A percentile compares a stretch with the other conserved stretches of the same genome.
Evolutionary conservation across 768 basidiomycete species (phyloP).

Genomic region (Tylopilus plumbeoviolaceoides): DNA sequence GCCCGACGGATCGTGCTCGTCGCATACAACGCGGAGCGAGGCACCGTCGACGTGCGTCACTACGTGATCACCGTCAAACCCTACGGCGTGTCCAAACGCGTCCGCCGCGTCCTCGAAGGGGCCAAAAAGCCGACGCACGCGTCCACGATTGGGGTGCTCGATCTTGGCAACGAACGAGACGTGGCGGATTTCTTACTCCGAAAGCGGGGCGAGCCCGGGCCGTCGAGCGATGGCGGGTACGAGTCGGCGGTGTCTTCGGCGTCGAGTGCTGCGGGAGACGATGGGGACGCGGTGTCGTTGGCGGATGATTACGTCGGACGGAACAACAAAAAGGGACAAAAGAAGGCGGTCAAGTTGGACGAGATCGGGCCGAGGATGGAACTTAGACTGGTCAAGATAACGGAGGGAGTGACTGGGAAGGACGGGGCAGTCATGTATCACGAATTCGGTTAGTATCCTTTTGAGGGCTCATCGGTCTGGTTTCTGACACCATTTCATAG

Average conservation of each 20-base stretch:
- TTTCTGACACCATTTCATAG: slow-evolving; percentile 38
- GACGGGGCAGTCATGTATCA: slow-evolving; percentile 94
- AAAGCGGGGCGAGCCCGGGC: slow-evolving; percentile 55
- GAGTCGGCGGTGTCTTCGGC: slow-evolving; percentile 79
- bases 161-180: slow-evolving; percentile 88
- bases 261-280: slow-evolving; percentile 81
- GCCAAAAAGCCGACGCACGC: slow-evolving; percentile 25
- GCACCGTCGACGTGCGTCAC: slow-evolving; percentile 89
- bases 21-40: slow-evolving; percentile 82
- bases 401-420: slow-evolving; percentile 89
- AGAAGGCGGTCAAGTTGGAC: slow-evolving; percentile 85
- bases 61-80: slow-evolving; percentile 94
- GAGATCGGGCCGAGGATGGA: slow-evolving; percentile 98
- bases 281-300: slow-evolving; percentile 73
- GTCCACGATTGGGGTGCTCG: slow-evolving; percentile 46
- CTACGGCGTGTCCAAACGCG: slow-evolving; percentile 88
- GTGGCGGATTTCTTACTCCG: slow-evolving; percentile 92
- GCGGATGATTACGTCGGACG: slow-evolving; percentile 93
- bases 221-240: slow-evolving; percentile 59
- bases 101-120: slow-evolving; percentile 81
- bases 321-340: slow-evolving; percentile 89
- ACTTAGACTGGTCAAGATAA: slow-evolving; percentile 86
- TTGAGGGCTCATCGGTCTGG: background rate
- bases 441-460: slow-evolving; percentile 68
- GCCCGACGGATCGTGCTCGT: slow-evolving; percentile 93